A percentile compares a stretch with the other conserved stretches of the same genome.
phyloP scores from a whole-genome alignment of 2,329 filamentous ascomycete species.

The Tolypocladium nubicola region DNA sequence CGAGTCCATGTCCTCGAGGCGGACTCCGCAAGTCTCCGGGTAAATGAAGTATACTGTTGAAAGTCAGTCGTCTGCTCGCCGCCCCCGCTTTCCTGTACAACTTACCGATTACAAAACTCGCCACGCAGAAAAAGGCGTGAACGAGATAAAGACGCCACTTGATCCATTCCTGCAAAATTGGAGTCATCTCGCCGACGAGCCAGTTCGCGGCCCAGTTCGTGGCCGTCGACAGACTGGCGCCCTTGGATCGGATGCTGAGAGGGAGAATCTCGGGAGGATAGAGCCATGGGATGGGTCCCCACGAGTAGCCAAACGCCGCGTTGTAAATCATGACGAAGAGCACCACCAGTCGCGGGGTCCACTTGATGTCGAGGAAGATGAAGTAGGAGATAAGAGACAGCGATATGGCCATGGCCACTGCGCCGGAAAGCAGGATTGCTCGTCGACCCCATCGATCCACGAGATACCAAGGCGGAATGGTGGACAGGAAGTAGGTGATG shows the following conservation, averaged over 20 bases:
- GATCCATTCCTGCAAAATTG: constrained; percentile 83
- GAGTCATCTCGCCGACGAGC: constrained; percentile 91
- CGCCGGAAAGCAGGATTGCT: constrained; percentile 80
- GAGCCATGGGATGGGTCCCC: constrained; percentile 96
- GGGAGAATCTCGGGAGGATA: constrained; percentile 98
- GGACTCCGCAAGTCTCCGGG: constrained; percentile 90
- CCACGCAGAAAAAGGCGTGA: constrained; percentile 93
- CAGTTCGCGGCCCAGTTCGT: constrained; percentile 99
- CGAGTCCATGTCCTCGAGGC: constrained; percentile 91
- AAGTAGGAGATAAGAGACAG: constrained; percentile 91
- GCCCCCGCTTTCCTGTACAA: background rate
- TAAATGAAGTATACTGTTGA: constrained; percentile 86
- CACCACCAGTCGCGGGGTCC: constrained; percentile 77
- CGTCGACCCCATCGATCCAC: constrained; percentile 88
- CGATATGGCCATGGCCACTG: constrained; percentile 79
- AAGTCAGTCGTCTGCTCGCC: constrained; percentile 6
- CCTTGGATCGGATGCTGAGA: constrained; percentile 92
- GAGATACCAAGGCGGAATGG: constrained; percentile 93
- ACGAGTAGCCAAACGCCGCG: constrained; percentile 85
- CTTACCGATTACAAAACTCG: constrained; percentile 93
- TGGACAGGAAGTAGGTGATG: constrained; percentile 79
- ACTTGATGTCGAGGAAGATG: constrained; percentile 71
- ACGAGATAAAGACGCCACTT: constrained; percentile 90
- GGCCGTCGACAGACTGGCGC: constrained; percentile 89
- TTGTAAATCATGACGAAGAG: constrained; percentile 98